These are phyloP conservation scores for Paraurostyla sp. DNA, from an alignment of 73 alveolate species.

Conservation along the genomic window DNA sequence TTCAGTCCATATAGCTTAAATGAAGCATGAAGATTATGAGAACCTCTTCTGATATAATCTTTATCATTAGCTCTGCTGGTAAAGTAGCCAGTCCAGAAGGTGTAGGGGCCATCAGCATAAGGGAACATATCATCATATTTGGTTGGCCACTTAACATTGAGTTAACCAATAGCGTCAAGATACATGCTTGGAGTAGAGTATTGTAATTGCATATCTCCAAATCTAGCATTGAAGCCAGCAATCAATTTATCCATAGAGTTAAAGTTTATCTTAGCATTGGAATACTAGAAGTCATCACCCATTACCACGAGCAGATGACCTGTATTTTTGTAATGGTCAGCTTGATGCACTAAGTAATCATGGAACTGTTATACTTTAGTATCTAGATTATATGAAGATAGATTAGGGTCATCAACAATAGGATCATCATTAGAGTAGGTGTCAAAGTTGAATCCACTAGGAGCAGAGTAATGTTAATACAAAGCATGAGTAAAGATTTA, in stretches of 20 bases:
- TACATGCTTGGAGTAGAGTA: conserved; percentile 84
- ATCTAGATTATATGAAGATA: conserved; percentile 59
- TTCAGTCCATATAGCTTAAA: neutral
- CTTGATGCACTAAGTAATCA: conserved; percentile 64
- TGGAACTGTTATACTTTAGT: conserved; percentile 53
- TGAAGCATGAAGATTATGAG: conserved; percentile 45
- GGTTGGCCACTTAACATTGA: conserved; percentile 66
- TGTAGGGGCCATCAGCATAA: conserved; percentile 76
- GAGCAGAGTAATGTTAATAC: conserved; percentile 79
- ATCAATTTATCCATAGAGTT: conserved; percentile 75
- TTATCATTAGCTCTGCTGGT: conserved; percentile 91
- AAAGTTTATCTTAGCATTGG: conserved; percentile 75
- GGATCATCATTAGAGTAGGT: conserved; percentile 47
- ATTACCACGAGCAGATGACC: conserved; percentile 76
- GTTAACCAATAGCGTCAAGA: conserved; percentile 60
- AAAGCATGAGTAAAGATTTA: conserved; percentile 74
- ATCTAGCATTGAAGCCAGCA: conserved; percentile 65
- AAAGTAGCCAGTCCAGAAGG: conserved; percentile 97
- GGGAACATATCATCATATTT: conserved; percentile 90
- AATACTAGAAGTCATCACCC: conserved; percentile 85
- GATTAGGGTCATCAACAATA: conserved; percentile 44
- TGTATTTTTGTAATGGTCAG: conserved; percentile 69
- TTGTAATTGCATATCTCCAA: conserved; percentile 42
- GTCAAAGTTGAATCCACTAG: conserved; percentile 73
- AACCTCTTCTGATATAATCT: conserved; percentile 81